A percentile compares a stretch with the other conserved stretches of the same genome.
Conservation (phyloP, 306 rosid species). For the Delonix regia region DNA sequence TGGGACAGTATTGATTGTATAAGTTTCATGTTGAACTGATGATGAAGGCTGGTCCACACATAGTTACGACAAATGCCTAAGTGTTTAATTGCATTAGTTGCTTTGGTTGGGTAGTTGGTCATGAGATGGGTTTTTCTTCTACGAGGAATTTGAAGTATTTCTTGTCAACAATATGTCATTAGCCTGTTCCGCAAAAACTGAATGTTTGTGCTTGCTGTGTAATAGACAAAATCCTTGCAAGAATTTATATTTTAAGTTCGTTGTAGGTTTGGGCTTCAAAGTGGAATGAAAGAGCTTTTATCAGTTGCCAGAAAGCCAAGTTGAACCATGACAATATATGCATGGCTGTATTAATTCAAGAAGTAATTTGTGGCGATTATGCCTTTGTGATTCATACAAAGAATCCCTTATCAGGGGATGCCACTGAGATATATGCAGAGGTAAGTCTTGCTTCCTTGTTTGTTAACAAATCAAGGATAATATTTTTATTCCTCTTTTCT, state of each 20-base stretch:
- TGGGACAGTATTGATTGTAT: background rate
- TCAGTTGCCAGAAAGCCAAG: conserved; percentile 40
- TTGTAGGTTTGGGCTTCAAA: conserved; percentile 52
- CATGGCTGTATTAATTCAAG: conserved; percentile 47
- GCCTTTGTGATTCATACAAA: conserved; percentile 47
- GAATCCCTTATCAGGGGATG: conserved; percentile 36
- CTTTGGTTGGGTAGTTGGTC: background rate
- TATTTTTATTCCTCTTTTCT: conserved; percentile 1
- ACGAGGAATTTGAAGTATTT: background rate
- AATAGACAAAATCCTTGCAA: background rate
- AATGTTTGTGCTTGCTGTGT: background rate
- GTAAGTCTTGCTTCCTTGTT: conserved; percentile 16
- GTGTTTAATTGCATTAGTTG: background rate
- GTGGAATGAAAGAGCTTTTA: conserved; percentile 49
- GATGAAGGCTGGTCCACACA: background rate
- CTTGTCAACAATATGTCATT: background rate
- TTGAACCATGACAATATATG: conserved; percentile 37
- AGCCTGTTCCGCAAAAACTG: background rate
- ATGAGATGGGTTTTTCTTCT: background rate
- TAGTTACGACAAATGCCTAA: background rate
- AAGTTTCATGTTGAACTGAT: background rate
- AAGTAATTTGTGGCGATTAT: conserved; percentile 40
- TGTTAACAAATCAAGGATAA: background rate
- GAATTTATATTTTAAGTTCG: background rate
- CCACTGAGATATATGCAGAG: conserved; percentile 46